Evolutionary conservation across 2,329 filamentous ascomycete genomes (phyloP), one percentile per base, ranked within the genome.

Genomic region (Periglandula ipomoeae): DNA sequence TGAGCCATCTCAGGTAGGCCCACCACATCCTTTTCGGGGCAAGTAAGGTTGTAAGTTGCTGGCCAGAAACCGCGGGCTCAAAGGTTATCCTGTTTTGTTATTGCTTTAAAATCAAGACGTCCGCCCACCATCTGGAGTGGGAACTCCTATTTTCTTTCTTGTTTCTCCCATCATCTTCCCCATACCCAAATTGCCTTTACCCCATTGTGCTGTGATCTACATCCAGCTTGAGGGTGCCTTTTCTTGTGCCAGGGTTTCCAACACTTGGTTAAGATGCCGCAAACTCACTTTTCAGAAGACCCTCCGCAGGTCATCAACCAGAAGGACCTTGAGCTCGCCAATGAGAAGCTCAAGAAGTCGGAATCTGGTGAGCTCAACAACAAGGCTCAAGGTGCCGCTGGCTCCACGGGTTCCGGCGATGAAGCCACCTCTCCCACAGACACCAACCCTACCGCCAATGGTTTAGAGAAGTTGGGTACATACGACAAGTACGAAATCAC

Each of bases 401-500:
- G 41, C 27, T 47, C 46, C 4, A 35, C 41, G 5, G 51, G 38
- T 17, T 42, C 45, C n/a, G 51, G 45, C 37, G 51, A 53, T 30
- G 50, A 49, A 13, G 49, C 44, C 41, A 51, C 53, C 13, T 49
- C 34, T 15, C 32, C 40, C 15, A 39, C 53, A 17, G 48, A 49
- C 1, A 45, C 48, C 15, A 79, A 81, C 9, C 50, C 39, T 23
- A 52, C 52, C 30, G 58, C 50, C 4, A 50, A 51, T 6, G 52
- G 50, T 13, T 55, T 68, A 8, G 63, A 69, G 48, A 69, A 68
- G 56, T 41, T 65, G 10, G 64, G 63, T 20, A 65, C 65, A 1
- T 54, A 68, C 52, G 68, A 67, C 52, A 70, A 69, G 59, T 62
- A 66, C 53, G 72, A 74, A 27, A 72, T 75, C 55, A 72, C 69